Percentiles rank a stretch among this genome's conserved stretches.
phyloP scores from a whole-genome alignment of 192 early-diverging fungal genomes.

The Mortierella hygrophila region DNA sequence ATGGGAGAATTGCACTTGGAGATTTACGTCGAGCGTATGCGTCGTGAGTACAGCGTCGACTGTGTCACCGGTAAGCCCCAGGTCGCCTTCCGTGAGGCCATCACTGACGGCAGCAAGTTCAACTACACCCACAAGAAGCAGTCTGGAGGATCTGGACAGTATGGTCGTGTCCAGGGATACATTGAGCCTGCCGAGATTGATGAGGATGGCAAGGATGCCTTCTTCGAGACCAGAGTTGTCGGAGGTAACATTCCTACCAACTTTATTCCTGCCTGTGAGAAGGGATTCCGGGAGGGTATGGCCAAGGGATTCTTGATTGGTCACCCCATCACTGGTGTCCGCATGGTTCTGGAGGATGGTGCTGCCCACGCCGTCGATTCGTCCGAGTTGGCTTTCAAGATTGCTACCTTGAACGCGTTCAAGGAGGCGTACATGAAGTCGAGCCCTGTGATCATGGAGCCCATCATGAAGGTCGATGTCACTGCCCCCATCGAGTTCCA shows the following conservation, averaged over 20 bases:
- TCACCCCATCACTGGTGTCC: slow-evolving; percentile 86
- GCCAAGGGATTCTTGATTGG: slow-evolving; percentile 94
- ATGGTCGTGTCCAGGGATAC: slow-evolving; percentile 89
- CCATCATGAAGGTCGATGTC: slow-evolving; percentile 95
- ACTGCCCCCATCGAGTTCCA: slow-evolving; percentile 94
- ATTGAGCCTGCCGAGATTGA: slow-evolving; percentile 86
- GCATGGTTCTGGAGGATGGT: slow-evolving; percentile 94
- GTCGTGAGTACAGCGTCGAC: slow-evolving; percentile 96
- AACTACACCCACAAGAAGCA: slow-evolving; percentile 99
- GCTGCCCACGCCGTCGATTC: slow-evolving; percentile 94
- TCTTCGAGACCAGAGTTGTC: slow-evolving; percentile 88
- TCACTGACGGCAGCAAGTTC: slow-evolving; percentile 80
- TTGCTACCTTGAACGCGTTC: slow-evolving; percentile 90
- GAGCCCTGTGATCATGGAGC: slow-evolving; percentile 90
- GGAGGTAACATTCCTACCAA: slow-evolving; percentile 95
- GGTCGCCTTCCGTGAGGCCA: slow-evolving; percentile 98
- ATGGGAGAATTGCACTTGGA: slow-evolving; percentile 93
- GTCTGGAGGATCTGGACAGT: slow-evolving; percentile 96
- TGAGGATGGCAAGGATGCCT: slow-evolving; percentile 72
- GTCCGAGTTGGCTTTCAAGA: slow-evolving; percentile 94
- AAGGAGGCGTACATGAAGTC: slow-evolving; percentile 89
- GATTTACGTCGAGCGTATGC: slow-evolving; percentile 98
- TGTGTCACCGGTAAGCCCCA: slow-evolving; percentile 97
- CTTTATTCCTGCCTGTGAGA: slow-evolving; percentile 95
- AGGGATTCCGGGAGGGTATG: slow-evolving; percentile 93